Percentiles rank a stretch among this genome's conserved stretches.
Evolutionary conservation across 192 early-diverging fungal species (phyloP).

Genomic region (Backusella morwellensis): DNA sequence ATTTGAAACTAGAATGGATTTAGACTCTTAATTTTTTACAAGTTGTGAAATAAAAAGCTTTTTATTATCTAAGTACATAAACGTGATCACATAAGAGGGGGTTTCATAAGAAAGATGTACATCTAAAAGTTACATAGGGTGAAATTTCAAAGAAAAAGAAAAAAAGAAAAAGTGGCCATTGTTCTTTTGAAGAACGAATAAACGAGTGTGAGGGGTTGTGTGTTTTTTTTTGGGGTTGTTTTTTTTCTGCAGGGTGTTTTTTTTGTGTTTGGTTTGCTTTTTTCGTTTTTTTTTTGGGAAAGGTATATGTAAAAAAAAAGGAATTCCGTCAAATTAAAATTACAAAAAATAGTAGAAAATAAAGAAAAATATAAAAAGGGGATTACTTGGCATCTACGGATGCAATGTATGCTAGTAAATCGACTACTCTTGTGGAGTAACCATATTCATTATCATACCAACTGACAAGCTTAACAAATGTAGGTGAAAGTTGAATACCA

Average conservation of each 20-base stretch:
- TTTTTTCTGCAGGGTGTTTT: neutral
- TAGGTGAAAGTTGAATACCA: conserved; percentile 88
- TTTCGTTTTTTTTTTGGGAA: neutral
- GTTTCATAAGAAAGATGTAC: conserved; percentile 12
- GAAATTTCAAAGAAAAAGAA: neutral
- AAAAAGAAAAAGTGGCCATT: neutral
- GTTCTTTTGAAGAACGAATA: conserved; percentile 1
- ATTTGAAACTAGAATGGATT: conserved; percentile 37
- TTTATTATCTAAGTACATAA: conserved; percentile 10
- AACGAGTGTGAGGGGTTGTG: neutral
- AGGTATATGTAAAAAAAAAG: neutral
- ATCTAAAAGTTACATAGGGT: conserved; percentile 1
- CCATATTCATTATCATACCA: conserved; percentile 68
- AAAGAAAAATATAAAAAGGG: neutral
- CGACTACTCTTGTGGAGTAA: conserved; percentile 85
- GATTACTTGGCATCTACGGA: conserved; percentile 28
- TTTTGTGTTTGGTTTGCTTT: neutral
- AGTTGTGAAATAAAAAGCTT: conserved; percentile 11
- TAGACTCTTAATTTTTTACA: conserved; percentile 7
- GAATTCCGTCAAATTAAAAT: conserved; percentile 4
- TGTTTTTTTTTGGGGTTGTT: neutral
- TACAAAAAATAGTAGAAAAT: neutral
- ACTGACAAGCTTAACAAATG: conserved; percentile 30
- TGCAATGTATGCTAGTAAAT: conserved; percentile 79
- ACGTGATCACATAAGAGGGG: conserved; percentile 3